These are phyloP conservation scores for Graphiopsis chlorocephala DNA, from an alignment of 2,329 filamentous ascomycete species.

Conservation along the genomic window DNA sequence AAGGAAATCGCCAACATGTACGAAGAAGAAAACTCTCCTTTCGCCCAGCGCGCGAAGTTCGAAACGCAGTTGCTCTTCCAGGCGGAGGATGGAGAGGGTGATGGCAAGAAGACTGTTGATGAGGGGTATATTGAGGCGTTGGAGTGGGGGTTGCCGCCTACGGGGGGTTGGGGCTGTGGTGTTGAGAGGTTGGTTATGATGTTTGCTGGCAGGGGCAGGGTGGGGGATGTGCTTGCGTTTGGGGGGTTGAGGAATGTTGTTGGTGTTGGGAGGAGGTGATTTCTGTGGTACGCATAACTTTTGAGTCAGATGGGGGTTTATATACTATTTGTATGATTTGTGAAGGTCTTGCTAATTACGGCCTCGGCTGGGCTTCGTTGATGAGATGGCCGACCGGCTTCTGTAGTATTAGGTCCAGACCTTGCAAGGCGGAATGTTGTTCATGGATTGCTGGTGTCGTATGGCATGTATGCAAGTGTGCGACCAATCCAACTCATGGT, in stretches of 20 bases:
- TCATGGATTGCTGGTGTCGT: too few species aligned
- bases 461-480: too few species aligned
- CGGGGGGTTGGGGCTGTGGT: slow-evolving; percentile 94
- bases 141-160: slow-evolving; percentile 89
- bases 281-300: too few species aligned
- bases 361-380: too few species aligned
- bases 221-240: slow-evolving; percentile 84
- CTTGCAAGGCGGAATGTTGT: too few species aligned
- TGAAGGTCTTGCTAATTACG: too few species aligned
- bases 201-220: slow-evolving; percentile 73
- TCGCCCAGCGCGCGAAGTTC: slow-evolving; percentile 82
- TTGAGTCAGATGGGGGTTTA: too few species aligned
- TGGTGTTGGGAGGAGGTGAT: slow-evolving; percentile 27
- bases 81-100: slow-evolving; percentile 43
- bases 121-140: slow-evolving; percentile 81
- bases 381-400: too few species aligned
- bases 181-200: slow-evolving; percentile 91
- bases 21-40: slow-evolving; percentile 94
- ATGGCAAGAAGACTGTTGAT: slow-evolving; percentile 57
- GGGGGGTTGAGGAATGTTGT: slow-evolving; percentile 70
- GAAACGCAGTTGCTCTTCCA: slow-evolving; percentile 50
- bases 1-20: slow-evolving; percentile 94
- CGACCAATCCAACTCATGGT: too few species aligned
- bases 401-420: too few species aligned
- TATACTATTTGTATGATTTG: background rate